Base-by-base conservation (phyloP, 768 basidiomycete species). In the Tricholoma furcatifolium region DNA sequence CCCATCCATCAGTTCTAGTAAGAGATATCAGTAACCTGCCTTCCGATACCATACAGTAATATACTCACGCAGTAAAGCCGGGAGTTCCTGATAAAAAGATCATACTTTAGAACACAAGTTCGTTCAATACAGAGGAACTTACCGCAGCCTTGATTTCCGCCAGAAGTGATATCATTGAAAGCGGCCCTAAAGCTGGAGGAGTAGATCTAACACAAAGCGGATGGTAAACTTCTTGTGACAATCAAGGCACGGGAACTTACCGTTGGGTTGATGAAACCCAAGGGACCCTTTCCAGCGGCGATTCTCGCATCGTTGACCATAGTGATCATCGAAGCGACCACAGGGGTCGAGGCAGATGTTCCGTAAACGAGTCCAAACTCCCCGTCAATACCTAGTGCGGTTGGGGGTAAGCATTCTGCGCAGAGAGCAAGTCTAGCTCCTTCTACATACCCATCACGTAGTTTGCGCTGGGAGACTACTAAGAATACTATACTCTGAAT, bases 301-400 rank as follows among this genome's bases (percentile, higher is more conserved):
- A 83, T 60, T 3, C 80, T 73, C 0, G 76, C 80, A 57, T 82
- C 82, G 51, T 82, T 82, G 36, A 82, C 64, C 63, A 81, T 65
- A 4, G 81, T 68, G 41, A 82, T 66, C 27, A 82, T 73, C 2
- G 77, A 70, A 8, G 73, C 81, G 2, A 79, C 68, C 4, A 27
- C 27, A 7, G 27, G 27, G 7, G 4, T 27, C 27, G 27, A 27
- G 27, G 27, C 27, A 27, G 78, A 80, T 2, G 81, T 82, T 12
- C 82, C 81, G 35, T 72, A 78, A 1, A 78, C 70, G 1, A 64
- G 72, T 1, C 35, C 60, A 40, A 74, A 77, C 40, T 65, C 65
- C 39, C 75, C 76, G 17, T 76, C 67, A 15, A 78, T 67, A 27
- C 64, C 71, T 69, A 14, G n/a, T 24, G 24, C 3, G 27, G 35